Base-by-base conservation (phyloP, 2,329 filamentous ascomycete genomes). In the Tolypocladium cylindrosporum region DNA sequence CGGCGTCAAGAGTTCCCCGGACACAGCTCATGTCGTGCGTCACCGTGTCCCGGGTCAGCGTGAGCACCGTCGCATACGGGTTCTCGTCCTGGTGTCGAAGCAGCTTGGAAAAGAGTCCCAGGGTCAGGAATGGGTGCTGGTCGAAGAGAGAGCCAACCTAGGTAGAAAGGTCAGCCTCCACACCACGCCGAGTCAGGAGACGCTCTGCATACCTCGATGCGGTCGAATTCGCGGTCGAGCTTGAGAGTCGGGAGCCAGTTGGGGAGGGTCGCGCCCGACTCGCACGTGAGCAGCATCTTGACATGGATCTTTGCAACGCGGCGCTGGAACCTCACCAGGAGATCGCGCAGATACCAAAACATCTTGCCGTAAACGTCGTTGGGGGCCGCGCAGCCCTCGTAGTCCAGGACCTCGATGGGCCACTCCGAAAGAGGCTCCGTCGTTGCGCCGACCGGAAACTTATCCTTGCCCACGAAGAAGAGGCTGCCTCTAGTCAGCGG, bases 341-440 rank as follows among this genome's bases (percentile, higher is more conserved):
- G 16, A 27, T 62, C 50, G 19, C 64, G 61, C 5, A 69, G 52
- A n/a, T 65, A 69, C 57, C 62, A 66, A 14, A 65, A 67, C 62
- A 68, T 62, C 56, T 67, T 68, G 31, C 68, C 67, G 55, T 69
- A 69, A 5, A 65, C 60, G 52, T 69, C 68, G 11, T 66, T 65
- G 13, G 48, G 31, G 1, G 66, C 62, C 21, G 59, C 57, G 13
- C 60, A 58, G 14, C 41, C 57, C 0, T 37, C 3, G 31, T 62
- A 58, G 13, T 67, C 65, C 11, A 67, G 57, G 2, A 68, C 34
- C 41, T 64, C 62, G 59, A 68, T 67, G 2, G 67, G 63, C 67
- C 68, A 69, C 48, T 69, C 68, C 0, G 59, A 54, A 13, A 69
- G 58, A 7, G 68, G 67, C 51, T 69, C 68, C 4, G 51, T 48